Evolutionary conservation across 31 red algal genomes (phyloP), one percentile per base, ranked within the genome.

Genomic region (Odonthalia washingtoniensis): DNA sequence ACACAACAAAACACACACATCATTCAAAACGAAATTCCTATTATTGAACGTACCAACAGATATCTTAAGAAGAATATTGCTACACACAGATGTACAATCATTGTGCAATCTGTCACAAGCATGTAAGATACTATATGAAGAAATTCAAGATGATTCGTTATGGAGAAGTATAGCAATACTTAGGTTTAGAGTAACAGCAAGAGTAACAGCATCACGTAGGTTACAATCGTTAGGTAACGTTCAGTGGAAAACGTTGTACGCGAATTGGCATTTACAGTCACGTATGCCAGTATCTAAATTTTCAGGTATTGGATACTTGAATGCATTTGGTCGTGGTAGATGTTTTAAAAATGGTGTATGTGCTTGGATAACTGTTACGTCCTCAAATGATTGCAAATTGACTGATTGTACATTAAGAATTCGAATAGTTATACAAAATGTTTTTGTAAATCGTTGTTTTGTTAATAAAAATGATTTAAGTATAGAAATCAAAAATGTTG

Each of bases 341-440:
- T 36, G 14, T 33, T 61, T 61, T 61, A 39, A 26, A 42, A 3
- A 9, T 32, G 27, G 44, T 42, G 14, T 66, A 9, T 61, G 60
- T 30, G 4, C 43, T 40, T 81, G 78, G 78, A 1, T 81, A 33
- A 65, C 52, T 26, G 78, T 81, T 14, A 37, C 31, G 3, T 65
- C 52, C 42, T 49, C 78, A 5, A 60, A 81, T 41, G 78, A 81
- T 34, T 81, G 78, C 32, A 49, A 61, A 1, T 36, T 81, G 30
- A 46, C 52, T 1, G 45, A 81, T 40, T 49, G 53, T 3, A 61
- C 78, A 32, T 53, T 81, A 57, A 46, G 78, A 4, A 17, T 67
- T 3, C 78, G 78, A 26, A n/a, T 81, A 4, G 78, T 81, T 6
- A 33, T 81, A 0, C 78, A 81, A 40, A 81, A 81, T 60, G 40